These are phyloP conservation scores for Penicillium cosmopolitanum DNA, from an alignment of 495 filamentous ascomycete species.

Conservation along the genomic window DNA sequence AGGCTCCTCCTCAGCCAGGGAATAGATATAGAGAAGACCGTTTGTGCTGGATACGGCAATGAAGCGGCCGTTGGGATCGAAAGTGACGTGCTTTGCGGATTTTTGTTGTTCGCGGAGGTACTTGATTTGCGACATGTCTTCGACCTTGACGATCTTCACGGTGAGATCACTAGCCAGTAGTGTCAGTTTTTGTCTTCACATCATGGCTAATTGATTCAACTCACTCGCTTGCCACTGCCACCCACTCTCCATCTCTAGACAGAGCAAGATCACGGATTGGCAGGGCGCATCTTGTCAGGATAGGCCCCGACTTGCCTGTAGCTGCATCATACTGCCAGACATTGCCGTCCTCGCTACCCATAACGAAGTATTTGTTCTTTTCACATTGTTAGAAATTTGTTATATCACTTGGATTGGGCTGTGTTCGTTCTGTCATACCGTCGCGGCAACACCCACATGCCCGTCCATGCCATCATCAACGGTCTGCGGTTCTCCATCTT, in stretches of 20 bases:
- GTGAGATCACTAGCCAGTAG: constrained; percentile 66
- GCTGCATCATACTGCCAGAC: constrained; percentile 83
- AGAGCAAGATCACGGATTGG: constrained; percentile 85
- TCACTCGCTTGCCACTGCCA: constrained; percentile 91
- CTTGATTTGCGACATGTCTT: constrained; percentile 73
- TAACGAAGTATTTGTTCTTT: constrained; percentile 77
- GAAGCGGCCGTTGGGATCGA: constrained; percentile 78
- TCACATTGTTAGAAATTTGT: constrained; percentile 6
- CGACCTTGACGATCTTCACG: constrained; percentile 82
- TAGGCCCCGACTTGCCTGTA: constrained; percentile 71
- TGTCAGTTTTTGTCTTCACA: constrained; percentile 17
- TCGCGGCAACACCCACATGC: constrained; percentile 74
- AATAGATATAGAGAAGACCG: constrained; percentile 87
- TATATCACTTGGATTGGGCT: not conserved
- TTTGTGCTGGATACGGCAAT: constrained; percentile 85
- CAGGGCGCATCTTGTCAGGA: constrained; percentile 75
- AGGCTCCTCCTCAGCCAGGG: constrained; percentile 76
- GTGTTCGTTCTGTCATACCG: constrained; percentile 49
- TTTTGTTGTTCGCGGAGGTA: constrained; percentile 80
- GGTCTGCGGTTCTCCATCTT: constrained; percentile 85
- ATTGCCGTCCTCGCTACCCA: constrained; percentile 90
- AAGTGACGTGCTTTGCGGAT: constrained; percentile 86
- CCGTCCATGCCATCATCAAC: constrained; percentile 86
- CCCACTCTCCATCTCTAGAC: constrained; percentile 83
- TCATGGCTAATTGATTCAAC: constrained; percentile 22